Base-by-base conservation (phyloP, 345 rosid genomes). In the Lepidium africanum region DNA sequence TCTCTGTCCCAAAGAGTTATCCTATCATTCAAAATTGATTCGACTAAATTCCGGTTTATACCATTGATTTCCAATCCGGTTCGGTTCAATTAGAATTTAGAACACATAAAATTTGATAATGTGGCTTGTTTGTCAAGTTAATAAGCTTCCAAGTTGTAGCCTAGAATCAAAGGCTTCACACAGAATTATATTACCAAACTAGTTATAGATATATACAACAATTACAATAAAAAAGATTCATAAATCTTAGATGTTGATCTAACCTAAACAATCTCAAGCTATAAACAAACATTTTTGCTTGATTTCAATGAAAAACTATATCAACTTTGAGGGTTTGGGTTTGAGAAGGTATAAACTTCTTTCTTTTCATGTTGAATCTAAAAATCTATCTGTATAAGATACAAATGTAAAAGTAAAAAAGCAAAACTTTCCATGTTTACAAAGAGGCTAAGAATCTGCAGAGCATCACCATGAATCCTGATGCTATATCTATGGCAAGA, bases 351-450 rank as follows among this genome's bases (percentile, higher is more conserved):
- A 41, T 59, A 32, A 60, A 38, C 50, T 69, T 49, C 9, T 46
- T 19, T n/a, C 4, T 25, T 47, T 57, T 51, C 33, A 30, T 19
- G 27, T 47, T 47, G 76, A 56, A 64, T 72, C 65, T 72, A 72
- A 59, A 72, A 65, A 72, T 73, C 71, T 73, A 72, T 49, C 50
- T 72, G 77, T 49, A 73, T 48, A 40, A 48, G 30, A 65, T 55
- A 57, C 66, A 73, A 49, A 50, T 17, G 39, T 30, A 27, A 40
- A 27, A 12, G 6, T 16, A 43, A 32, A 52, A 50, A 17, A 37
- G 46, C 56, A 73, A 73, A 57, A 25, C 3, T 32, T 0, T 52
- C 39, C 64, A 46, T 63, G 51, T 46, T 46, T 46, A 13, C 25
- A 71, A 30, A 53, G 50, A 63, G 42, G 63, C 64, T 71, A 62